Conservation (phyloP, 495 filamentous ascomycete genomes). For the Glonium stellatum region DNA sequence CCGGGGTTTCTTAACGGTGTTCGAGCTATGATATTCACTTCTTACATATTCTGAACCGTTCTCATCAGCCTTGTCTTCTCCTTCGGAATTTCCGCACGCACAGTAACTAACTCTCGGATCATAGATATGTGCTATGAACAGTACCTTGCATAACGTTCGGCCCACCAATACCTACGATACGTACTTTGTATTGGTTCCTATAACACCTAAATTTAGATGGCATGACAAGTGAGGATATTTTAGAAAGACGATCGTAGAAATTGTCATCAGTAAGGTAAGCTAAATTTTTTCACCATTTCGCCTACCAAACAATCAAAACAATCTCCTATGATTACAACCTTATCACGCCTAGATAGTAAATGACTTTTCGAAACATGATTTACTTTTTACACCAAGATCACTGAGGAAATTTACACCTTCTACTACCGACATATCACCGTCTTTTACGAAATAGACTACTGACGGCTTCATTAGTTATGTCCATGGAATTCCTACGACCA, state of each 20-base stretch:
- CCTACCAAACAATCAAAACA: conserved; percentile 3
- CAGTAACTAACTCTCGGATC: not conserved
- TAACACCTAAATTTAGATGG: too few species aligned
- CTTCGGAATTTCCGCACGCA: not conserved
- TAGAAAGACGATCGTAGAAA: not conserved
- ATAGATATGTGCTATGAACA: not conserved
- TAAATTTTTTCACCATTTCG: not conserved
- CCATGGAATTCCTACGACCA: conserved; percentile 13
- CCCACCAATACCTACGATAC: too few species aligned
- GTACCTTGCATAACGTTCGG: too few species aligned
- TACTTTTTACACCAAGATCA: conserved; percentile 74
- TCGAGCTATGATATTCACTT: conserved; percentile 76
- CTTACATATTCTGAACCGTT: conserved; percentile 91
- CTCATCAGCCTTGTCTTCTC: not conserved
- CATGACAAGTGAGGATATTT: too few species aligned
- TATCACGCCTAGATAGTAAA: conserved; percentile 77
- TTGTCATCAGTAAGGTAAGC: not conserved
- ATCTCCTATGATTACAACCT: conserved; percentile 66
- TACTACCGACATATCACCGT: not conserved
- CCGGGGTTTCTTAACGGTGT: conserved; percentile 72
- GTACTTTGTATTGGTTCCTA: too few species aligned
- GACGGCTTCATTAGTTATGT: too few species aligned
- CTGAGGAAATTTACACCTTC: conserved; percentile 47
- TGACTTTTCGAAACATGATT: conserved; percentile 63
- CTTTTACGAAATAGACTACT: too few species aligned